These are phyloP conservation scores for Naganishia friedmannii DNA, from an alignment of 768 basidiomycete species.

Conservation along the genomic window DNA sequence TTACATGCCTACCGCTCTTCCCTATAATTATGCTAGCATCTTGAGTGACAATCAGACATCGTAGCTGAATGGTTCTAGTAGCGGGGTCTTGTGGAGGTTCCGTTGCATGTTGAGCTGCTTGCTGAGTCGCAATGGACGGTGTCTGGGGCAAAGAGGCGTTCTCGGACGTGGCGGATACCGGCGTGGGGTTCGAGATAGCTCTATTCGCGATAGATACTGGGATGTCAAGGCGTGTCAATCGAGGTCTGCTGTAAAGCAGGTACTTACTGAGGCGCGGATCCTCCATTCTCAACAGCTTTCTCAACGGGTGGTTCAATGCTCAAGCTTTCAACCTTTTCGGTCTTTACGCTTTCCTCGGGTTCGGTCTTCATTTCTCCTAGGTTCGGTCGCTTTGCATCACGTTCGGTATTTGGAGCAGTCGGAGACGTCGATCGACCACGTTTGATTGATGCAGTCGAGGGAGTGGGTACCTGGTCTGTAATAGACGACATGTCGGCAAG, in stretches of 20 bases:
- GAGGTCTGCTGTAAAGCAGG: neutral
- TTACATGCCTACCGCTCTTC: conserved; percentile 89
- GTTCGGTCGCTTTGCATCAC: conserved; percentile 24
- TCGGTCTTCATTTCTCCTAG: neutral
- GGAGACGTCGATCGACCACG: conserved; percentile 27
- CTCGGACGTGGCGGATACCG: conserved; percentile 19
- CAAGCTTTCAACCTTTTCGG: neutral
- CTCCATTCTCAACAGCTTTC: neutral
- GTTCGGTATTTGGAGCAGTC: conserved; percentile 9
- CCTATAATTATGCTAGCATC: conserved; percentile 99
- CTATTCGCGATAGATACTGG: neutral
- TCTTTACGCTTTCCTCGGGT: neutral
- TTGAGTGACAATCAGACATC: conserved; percentile 96
- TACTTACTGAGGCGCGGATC: neutral
- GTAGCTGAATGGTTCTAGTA: conserved; percentile 79
- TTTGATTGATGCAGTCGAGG: conserved; percentile 25
- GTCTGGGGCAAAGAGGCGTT: conserved; percentile 26
- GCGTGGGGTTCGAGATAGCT: conserved; percentile 20
- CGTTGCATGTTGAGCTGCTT: conserved; percentile 36
- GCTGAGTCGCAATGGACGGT: conserved; percentile 15
- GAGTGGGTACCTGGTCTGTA: conserved; percentile 8
- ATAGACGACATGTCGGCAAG: conserved; percentile 4
- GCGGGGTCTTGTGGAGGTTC: conserved; percentile 53
- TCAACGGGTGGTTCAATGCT: neutral
- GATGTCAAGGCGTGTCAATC: neutral